Base-by-base conservation (phyloP, 768 basidiomycete species). In the Termitomyces sp. region DNA sequence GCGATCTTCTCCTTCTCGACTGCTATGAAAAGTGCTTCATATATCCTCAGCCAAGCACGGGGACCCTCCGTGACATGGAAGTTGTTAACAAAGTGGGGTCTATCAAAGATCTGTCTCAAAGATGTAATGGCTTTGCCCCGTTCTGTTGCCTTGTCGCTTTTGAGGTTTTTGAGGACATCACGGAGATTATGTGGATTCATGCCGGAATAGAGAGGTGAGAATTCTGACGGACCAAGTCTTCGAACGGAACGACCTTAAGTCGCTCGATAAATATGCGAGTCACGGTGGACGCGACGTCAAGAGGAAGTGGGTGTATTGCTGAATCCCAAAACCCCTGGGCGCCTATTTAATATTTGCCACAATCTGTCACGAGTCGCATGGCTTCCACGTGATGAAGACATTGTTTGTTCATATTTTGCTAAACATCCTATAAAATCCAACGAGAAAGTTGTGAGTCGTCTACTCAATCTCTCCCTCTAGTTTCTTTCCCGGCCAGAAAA, bases 21-120 rank as follows among this genome's bases (percentile, higher is more conserved):
- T 2, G 81, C 73, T 10, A 74, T 73, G 66, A 94, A 94, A 7
- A 97, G 72, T 16, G 83, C 83, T 62, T 91, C 83, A 65, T 87
- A 92, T 8, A 94, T 73, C 8, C 77, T 72, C 24, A 86, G 71
- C 90, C 90, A 95, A 47, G 62, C 54, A 37, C 67, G 64, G 20
- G 75, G 72, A 24, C 75, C 56, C 31, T 66, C 65, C 31, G 73
- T 68, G 49, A 77, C 67, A 59, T 75, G 72, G 54, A 77, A 80
- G 54, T 78, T 73, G 36, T 74, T 64, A 59, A 83, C 73, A 13
- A 77, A 76, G 55, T 72, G 69, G 61, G 82, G 74, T 59, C 75
- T 74, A 15, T 79, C 69, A 62, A 90, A 89, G 39, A 73, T 65
- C 5, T 72, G 71, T 49, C 78, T 80, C 48, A 90, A 73, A 18